These are phyloP conservation scores for Flaveria trinervia DNA, from an alignment of 129 eudicot genomes.

Conservation along the genomic window DNA sequence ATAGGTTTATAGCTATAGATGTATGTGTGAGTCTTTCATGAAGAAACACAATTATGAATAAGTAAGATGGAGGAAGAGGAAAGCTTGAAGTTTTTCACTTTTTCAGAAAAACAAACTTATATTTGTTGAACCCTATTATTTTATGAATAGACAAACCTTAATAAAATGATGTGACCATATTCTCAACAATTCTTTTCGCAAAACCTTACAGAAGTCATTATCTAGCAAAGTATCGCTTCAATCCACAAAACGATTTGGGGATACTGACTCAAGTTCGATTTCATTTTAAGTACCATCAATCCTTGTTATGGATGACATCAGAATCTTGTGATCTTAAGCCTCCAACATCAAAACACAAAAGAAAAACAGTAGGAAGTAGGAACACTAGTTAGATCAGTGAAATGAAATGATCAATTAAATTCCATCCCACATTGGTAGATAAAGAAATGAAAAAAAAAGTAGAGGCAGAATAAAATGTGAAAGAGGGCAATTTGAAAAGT, in stretches of 20 bases:
- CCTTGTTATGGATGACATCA: too few species aligned
- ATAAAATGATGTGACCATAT: background rate
- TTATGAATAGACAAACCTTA: too few species aligned
- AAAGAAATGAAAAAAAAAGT: background rate
- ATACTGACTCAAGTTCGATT: background rate
- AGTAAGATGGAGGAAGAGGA: too few species aligned
- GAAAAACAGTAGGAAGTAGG: background rate
- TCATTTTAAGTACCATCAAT: too few species aligned
- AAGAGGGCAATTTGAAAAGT: background rate
- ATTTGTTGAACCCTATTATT: background rate
- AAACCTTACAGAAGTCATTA: too few species aligned
- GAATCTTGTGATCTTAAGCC: too few species aligned
- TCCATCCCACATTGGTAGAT: background rate
- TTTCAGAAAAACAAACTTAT: constrained; percentile 7
- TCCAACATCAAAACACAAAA: background rate
- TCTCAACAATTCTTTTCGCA: background rate
- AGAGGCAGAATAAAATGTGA: background rate
- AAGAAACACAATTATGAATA: too few species aligned
- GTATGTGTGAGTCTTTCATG: too few species aligned
- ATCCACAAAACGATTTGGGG: background rate
- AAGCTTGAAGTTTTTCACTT: constrained; percentile 79
- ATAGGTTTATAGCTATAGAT: too few species aligned
- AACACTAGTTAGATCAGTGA: background rate
- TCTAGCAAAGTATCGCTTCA: background rate
- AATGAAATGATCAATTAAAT: background rate